Percentiles rank a stretch among this genome's conserved stretches.
These are phyloP conservation scores for Cokeromyces recurvatus DNA, from an alignment of 371 early-diverging fungal genomes.

Conservation along the genomic window DNA sequence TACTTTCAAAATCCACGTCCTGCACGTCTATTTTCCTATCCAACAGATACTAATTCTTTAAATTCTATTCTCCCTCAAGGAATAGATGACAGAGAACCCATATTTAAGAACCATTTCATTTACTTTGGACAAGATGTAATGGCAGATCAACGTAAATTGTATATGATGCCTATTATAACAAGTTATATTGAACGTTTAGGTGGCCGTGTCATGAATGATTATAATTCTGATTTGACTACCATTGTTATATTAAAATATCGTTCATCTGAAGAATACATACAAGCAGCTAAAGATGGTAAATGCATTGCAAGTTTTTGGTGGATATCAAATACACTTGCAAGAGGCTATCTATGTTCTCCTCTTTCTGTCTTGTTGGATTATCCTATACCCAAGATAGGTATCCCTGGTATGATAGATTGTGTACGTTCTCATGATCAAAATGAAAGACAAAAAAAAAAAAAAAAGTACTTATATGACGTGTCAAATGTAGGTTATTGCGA, in stretches of 20 bases:
- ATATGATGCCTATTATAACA: slow-evolving; percentile 33
- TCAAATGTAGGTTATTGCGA: slow-evolving; percentile 43
- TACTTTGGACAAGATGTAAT: slow-evolving; percentile 26
- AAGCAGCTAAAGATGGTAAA: slow-evolving; percentile 62
- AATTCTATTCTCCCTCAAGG: neutral
- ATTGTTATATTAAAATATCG: slow-evolving; percentile 59
- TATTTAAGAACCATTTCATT: slow-evolving; percentile 17
- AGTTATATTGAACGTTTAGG: slow-evolving; percentile 41
- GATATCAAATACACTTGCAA: slow-evolving; percentile 44
- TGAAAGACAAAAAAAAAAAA: slow-evolving; percentile 10
- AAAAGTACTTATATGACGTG: no score
- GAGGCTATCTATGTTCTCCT: slow-evolving; percentile 35
- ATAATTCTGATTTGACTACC: slow-evolving; percentile 37
- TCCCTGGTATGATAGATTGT: slow-evolving; percentile 48
- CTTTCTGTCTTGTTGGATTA: slow-evolving; percentile 50
- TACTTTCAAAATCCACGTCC: neutral
- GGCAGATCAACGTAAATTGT: slow-evolving; percentile 10
- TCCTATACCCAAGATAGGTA: slow-evolving; percentile 44
- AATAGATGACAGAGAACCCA: slow-evolving; percentile 9
- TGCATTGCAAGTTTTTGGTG: slow-evolving; percentile 59
- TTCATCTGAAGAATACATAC: slow-evolving; percentile 40
- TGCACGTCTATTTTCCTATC: slow-evolving; percentile 10
- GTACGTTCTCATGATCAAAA: slow-evolving; percentile 10
- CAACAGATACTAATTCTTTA: neutral
- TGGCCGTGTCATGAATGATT: slow-evolving; percentile 29